Base-by-base conservation (phyloP, 169 alveolate genomes). In the Plasmodium billcollinsi region DNA sequence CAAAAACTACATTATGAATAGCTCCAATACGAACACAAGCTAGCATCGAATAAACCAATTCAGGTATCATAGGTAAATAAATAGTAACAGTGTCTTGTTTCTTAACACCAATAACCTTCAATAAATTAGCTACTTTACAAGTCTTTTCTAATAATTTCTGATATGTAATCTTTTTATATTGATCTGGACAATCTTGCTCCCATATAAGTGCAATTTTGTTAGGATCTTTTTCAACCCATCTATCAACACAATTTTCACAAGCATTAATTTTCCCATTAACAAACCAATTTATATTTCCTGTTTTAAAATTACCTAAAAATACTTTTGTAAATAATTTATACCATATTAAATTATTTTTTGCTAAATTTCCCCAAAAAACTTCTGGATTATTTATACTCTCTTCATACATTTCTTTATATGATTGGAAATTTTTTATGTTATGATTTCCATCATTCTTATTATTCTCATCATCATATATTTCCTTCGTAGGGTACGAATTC, bases 1-100 rank as follows among this genome's bases (percentile, higher is more conserved):
- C 99, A 93, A 98, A 98, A 73, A 98, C 99, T 15, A 98, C 99
- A 50, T 95, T 96, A 92, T 98, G 99, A 14, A 98, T 96, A 12
- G 99, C 99, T 50, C 99, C 99, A 39, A 98, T 95, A 59, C 99
- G 95, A 11, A 99, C 98, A 85, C 99, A 98, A 21, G 99, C 99
- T 72, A 98, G 92, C 98, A 98, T 97, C 33, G 98, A 88, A 86
- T 94, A 93, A 43, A 95, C 96, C 12, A 97, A 92, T 85, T 97
- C 99, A 29, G 99, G 99, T 0, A 97, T 96, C 98, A 97, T 97
- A 18, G 99, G 99, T 97, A 98, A 96, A 95, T 98, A 98, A 78
- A 98, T 97, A 21, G 98, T 96, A 2, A 98, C 99, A 74, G 97
- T 92, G 91, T 98, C 99, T 58, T 99, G 99, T 90, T 97, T 98